These are phyloP conservation scores for Kalmusia sp. DNA, from an alignment of 2,329 filamentous ascomycete species.

Conservation along the genomic window DNA sequence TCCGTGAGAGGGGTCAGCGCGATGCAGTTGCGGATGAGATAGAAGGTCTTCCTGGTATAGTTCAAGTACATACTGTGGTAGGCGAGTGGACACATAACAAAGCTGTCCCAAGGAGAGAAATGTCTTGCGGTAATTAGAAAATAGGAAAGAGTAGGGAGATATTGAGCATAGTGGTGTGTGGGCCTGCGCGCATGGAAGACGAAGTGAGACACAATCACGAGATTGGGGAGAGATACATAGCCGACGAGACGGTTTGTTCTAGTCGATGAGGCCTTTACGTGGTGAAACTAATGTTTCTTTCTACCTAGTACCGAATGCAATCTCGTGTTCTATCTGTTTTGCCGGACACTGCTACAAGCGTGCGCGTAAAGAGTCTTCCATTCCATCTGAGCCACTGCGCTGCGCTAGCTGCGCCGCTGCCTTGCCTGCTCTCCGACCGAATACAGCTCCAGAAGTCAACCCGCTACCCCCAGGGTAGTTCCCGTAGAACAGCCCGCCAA, in stretches of 20 bases:
- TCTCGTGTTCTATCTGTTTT: too few species aligned
- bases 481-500: slow-evolving; percentile 55
- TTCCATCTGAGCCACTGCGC: neutral
- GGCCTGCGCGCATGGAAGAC: neutral
- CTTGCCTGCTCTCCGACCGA: slow-evolving; percentile 53
- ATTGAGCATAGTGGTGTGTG: neutral
- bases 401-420: slow-evolving; percentile 23
- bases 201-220: neutral
- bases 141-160: neutral
- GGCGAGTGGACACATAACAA: neutral
- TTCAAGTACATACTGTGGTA: neutral
- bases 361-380: neutral
- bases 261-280: neutral
- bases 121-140: neutral
- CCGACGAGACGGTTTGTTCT: neutral
- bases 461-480: slow-evolving; percentile 71
- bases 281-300: neutral
- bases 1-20: neutral
- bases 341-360: neutral
- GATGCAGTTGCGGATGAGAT: neutral
- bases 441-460: slow-evolving; percentile 64
- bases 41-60: neutral
- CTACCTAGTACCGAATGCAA: too few species aligned
- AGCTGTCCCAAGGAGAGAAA: neutral
- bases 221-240: neutral